These are phyloP conservation scores for Polytrichum formosum DNA, from an alignment of 225 moss, liverwort and hornwort genomes.

Conservation along the genomic window DNA sequence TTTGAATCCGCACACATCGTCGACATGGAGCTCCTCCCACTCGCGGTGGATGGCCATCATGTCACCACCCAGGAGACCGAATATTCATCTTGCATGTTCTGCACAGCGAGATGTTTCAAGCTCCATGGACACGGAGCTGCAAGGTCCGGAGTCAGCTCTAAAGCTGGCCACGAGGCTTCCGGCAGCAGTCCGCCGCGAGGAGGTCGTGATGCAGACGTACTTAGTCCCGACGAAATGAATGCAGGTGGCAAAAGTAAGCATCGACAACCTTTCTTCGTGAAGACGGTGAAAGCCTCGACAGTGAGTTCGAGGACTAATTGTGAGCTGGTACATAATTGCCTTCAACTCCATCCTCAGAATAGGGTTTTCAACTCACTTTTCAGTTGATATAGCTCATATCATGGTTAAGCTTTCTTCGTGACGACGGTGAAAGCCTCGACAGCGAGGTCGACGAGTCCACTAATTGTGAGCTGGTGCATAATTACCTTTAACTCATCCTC, in stretches of 20 bases:
- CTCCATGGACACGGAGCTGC: constrained; percentile 10
- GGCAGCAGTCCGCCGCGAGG: background rate
- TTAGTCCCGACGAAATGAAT: background rate
- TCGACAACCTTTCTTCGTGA: constrained; percentile 26
- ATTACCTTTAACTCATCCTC: background rate
- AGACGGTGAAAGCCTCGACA: constrained; percentile 28
- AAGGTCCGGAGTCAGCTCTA: background rate
- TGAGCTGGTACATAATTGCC: constrained; percentile 16
- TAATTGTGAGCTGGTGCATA: background rate
- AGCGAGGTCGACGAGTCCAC: no score
- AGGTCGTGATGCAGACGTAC: background rate
- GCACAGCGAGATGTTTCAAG: constrained; percentile 28
- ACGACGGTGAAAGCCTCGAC: background rate
- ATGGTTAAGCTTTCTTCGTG: background rate
- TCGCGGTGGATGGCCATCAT: background rate
- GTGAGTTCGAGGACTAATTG: constrained; percentile 22
- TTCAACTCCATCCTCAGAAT: background rate
- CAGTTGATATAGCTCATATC: no score
- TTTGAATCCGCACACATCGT: no score
- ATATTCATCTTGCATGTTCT: constrained; percentile 27
- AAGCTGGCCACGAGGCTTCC: background rate
- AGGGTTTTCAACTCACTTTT: background rate
- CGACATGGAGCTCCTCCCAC: no score
- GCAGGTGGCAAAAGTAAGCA: constrained; percentile 13
- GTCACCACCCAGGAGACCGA: constrained; percentile 5